Percentiles rank a stretch among this genome's conserved stretches.
Conservation (phyloP, 305 asterid species). For the Rubia balearica region DNA sequence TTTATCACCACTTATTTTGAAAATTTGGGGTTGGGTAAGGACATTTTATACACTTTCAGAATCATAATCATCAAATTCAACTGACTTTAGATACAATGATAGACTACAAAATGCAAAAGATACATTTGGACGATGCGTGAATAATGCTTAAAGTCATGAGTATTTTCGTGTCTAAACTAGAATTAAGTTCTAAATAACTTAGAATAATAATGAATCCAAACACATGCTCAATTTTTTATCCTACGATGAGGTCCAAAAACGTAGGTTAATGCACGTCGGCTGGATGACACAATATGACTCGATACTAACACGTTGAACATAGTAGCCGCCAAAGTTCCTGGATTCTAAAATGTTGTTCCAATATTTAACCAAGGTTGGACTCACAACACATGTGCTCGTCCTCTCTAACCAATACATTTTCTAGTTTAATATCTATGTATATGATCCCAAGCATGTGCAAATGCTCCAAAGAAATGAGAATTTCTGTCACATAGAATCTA, state of each 20-base stretch:
- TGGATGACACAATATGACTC: constrained; percentile 41
- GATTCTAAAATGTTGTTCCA: constrained; percentile 31
- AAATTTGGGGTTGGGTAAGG: too few relatives aligned
- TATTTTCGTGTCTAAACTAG: too few relatives aligned
- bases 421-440: constrained; percentile 53
- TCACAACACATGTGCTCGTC: constrained; percentile 49
- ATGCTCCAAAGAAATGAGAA: constrained; percentile 50
- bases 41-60: too few relatives aligned
- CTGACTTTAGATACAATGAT: too few relatives aligned
- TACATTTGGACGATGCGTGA: too few relatives aligned
- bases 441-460: constrained; percentile 57
- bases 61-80: too few relatives aligned
- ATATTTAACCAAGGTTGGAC: constrained; percentile 46
- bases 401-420: constrained; percentile 47
- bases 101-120: too few relatives aligned
- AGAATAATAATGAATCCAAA: too few relatives aligned
- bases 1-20: too few relatives aligned
- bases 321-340: constrained; percentile 36
- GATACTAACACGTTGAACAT: constrained; percentile 31
- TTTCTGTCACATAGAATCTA: constrained; percentile 57
- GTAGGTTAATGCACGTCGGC: constrained; percentile 40
- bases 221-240: too few relatives aligned
- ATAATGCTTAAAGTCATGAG: too few relatives aligned
- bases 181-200: too few relatives aligned
- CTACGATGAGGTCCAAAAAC: constrained; percentile 28